These are phyloP conservation scores for Casuarina glauca DNA, from an alignment of 306 rosid species.

Conservation along the genomic window DNA sequence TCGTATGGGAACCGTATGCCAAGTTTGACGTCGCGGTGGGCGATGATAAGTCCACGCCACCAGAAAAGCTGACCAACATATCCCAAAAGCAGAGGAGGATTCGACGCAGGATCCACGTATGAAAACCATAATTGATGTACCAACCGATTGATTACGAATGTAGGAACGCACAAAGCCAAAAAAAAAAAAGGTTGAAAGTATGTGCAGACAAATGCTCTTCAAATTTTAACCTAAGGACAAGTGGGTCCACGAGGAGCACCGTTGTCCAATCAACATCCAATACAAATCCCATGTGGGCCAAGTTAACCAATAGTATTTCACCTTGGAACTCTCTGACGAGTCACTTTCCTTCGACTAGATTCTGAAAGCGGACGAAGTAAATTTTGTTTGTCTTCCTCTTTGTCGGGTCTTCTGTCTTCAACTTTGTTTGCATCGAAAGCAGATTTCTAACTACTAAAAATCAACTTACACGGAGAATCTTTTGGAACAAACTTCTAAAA, in stretches of 20 bases:
- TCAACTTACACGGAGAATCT: neutral
- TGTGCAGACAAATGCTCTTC: too few species aligned
- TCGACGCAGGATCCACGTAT: neutral
- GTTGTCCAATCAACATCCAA: neutral
- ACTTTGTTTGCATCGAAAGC: neutral
- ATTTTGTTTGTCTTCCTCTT: neutral
- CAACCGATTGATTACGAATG: neutral
- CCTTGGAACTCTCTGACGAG: neutral
- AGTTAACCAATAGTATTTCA: neutral
- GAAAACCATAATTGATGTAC: neutral
- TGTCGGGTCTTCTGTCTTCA: neutral
- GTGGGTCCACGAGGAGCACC: neutral
- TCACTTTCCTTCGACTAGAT: neutral
- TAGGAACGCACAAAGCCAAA: neutral
- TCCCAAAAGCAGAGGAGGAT: neutral
- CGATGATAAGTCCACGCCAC: neutral
- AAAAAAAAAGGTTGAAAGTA: too few species aligned
- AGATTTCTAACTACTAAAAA: neutral
- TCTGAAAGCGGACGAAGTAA: neutral
- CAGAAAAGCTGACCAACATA: slow-evolving; percentile 12
- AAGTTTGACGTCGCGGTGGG: too few species aligned
- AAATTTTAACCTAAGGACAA: neutral
- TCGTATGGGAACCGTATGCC: too few species aligned
- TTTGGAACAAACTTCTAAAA: too few species aligned
- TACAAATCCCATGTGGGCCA: neutral